Conservation (phyloP, 441 rosid species). For the Gossypium trilobum region DNA sequence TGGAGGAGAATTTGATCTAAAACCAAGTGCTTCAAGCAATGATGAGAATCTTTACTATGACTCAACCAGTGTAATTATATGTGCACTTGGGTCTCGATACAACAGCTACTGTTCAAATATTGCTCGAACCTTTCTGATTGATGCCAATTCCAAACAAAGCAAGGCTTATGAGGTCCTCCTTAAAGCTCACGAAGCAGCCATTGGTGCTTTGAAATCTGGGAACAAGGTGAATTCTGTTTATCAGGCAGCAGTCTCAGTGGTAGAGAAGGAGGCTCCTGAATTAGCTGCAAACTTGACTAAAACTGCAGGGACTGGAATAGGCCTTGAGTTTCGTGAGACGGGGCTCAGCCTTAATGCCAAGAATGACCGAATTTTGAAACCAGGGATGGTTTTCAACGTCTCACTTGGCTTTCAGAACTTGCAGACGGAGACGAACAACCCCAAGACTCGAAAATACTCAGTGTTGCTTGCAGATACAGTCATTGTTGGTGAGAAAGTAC, state of each 20-base stretch:
- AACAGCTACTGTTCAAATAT: conserved; percentile 81
- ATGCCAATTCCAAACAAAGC: conserved; percentile 57
- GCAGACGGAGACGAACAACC: conserved; percentile 41
- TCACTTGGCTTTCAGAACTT: conserved; percentile 82
- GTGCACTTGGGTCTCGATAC: conserved; percentile 72
- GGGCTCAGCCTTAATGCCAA: conserved; percentile 65
- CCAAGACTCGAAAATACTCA: conserved; percentile 49
- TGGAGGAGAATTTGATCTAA: conserved; percentile 76
- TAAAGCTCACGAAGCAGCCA: conserved; percentile 73
- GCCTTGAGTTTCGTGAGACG: conserved; percentile 81
- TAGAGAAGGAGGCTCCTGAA: conserved; percentile 65
- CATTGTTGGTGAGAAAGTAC: conserved; percentile 44
- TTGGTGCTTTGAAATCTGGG: conserved; percentile 55
- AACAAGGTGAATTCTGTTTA: conserved; percentile 44
- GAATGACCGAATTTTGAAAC: conserved; percentile 56
- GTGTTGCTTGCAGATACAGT: conserved; percentile 74
- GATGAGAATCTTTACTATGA: conserved; percentile 65
- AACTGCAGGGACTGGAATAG: conserved; percentile 85
- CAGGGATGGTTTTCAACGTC: conserved; percentile 66
- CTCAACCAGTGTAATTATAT: conserved; percentile 63
- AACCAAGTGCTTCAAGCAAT: conserved; percentile 78
- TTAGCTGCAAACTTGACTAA: conserved; percentile 54
- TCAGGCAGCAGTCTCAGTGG: conserved; percentile 53
- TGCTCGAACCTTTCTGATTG: conserved; percentile 70
- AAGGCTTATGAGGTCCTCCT: conserved; percentile 80